phyloP scores from a whole-genome alignment of 345 rosid species.

The Eucalyptus marginata region DNA sequence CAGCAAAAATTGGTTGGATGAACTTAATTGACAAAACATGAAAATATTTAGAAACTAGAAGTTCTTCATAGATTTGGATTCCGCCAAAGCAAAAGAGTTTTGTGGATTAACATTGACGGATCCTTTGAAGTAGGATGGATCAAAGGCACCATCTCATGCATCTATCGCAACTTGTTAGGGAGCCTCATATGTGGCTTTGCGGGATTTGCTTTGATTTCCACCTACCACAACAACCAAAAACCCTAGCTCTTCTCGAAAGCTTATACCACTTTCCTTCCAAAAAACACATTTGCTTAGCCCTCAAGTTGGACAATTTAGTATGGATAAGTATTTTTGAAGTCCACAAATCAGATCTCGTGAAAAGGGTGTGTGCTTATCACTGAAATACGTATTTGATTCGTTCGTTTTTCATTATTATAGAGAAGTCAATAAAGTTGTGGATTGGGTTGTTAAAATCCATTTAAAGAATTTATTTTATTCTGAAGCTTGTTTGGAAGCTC shows the following conservation, averaged over 20 bases:
- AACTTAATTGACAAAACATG: no score
- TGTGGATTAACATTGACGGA: background rate
- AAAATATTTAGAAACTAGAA: rapidly evolving
- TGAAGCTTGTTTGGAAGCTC: rapidly evolving
- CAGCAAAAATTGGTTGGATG: rapidly evolving
- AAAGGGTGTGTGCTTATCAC: background rate
- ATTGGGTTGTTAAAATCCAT: rapidly evolving
- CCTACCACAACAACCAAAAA: rapidly evolving
- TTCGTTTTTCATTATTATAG: rapidly evolving
- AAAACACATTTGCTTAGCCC: background rate
- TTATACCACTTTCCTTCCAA: background rate
- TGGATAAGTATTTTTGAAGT: no score
- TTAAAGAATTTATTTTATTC: rapidly evolving
- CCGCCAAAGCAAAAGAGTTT: rapidly evolving
- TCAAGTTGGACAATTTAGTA: no score
- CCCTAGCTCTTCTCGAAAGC: rapidly evolving
- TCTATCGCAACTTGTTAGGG: background rate
- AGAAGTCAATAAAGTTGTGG: rapidly evolving
- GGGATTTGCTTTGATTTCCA: background rate
- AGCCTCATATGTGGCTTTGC: rapidly evolving
- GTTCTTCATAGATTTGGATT: background rate
- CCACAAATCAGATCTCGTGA: no score
- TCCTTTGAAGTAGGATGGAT: background rate
- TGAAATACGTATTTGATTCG: rapidly evolving
- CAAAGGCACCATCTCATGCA: background rate